Base-by-base conservation (phyloP, 2,329 filamentous ascomycete species). In the Monosporascus ibericus region DNA sequence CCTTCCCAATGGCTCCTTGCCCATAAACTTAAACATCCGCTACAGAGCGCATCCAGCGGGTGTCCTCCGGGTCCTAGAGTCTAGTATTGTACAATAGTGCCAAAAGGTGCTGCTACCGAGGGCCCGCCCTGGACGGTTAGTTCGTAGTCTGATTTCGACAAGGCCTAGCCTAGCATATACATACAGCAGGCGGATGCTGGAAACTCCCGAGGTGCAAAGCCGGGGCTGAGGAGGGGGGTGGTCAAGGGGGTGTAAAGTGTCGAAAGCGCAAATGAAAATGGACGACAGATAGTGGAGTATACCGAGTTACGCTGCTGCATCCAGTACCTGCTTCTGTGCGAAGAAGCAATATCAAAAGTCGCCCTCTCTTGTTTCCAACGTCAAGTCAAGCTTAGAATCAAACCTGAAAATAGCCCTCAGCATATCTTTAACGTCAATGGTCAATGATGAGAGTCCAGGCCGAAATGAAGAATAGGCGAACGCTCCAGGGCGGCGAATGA, bases 121-220 rank as follows among this genome's bases (percentile, higher is more conserved):
- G 34, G 34, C 37, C 30, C 30, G 44, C 44, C 47, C 18, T 52
- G 55, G 54, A 58, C 55, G 44, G 55, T 52, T 57, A 46, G 56
- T 58, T 49, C 56, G 53, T 57, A 56, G 58, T 56, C 55, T 55
- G 58, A 58, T 55, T 57, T 53, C 58, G 51, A 56, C 60, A 14
- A 22, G 22, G 20, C 22, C 42, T 24, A 25, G 15, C 42, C 7
- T 24, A 24, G 42, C 24, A 46, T 46, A 46, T 22, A 22, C 38
- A 17, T 46, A 46, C 15, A 15, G 11, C 56, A 54, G 54, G 60
- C 57, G 59, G 61, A 58, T 58, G 22, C 59, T 61, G 61, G 61
- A 58, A 61, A 55, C 61, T 63, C 61, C 61, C 61, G 61, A 59
- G 61, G 61, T 59, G 57, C 61, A 61, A 48, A 36, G 52, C 53